Evolutionary conservation across 2,329 filamentous ascomycete species (phyloP).

Genomic region (Biscogniauxia marginata): DNA sequence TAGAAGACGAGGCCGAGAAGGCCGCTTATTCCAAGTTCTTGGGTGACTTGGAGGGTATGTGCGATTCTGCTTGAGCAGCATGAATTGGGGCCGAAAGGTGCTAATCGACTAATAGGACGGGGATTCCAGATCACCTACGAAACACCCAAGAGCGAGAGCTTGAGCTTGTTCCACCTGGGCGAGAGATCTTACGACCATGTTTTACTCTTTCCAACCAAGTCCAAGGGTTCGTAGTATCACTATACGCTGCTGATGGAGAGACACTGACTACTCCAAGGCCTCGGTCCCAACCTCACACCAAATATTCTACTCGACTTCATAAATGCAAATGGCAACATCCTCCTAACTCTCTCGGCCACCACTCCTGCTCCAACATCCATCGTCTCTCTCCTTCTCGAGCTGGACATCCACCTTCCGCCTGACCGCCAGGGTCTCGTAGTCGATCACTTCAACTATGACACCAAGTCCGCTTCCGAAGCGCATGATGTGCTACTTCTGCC

Average conservation of each 20-base stretch:
- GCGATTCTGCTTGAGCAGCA: background rate
- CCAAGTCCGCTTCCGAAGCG: slow-evolving; percentile 69
- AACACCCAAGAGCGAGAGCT: slow-evolving; percentile 74
- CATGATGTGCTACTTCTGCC: slow-evolving; percentile 87
- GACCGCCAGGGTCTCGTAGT: slow-evolving; percentile 85
- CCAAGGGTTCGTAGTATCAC: slow-evolving; percentile 65
- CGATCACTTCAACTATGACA: slow-evolving; percentile 95
- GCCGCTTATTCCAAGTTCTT: slow-evolving; percentile 80
- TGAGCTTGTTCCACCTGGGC: slow-evolving; percentile 81
- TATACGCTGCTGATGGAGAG: background rate
- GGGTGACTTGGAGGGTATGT: slow-evolving; percentile 66
- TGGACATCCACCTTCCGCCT: slow-evolving; percentile 83
- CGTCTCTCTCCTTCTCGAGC: slow-evolving; percentile 76
- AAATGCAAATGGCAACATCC: slow-evolving; percentile 87
- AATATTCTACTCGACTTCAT: slow-evolving; percentile 86
- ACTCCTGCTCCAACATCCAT: slow-evolving; percentile 69
- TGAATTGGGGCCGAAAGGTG: background rate
- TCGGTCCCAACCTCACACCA: slow-evolving; percentile 84
- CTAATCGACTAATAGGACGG: slow-evolving; percentile 57
- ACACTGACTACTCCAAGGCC: slow-evolving; percentile 49
- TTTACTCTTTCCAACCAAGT: slow-evolving; percentile 81
- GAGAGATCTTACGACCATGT: slow-evolving; percentile 90
- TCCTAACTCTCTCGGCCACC: slow-evolving; percentile 77
- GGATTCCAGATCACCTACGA: slow-evolving; percentile 80
- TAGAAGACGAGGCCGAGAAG: slow-evolving; percentile 82